These are phyloP conservation scores for Globisporangium heterothallicum DNA, from an alignment of 352 stramenopile species.

Conservation along the genomic window DNA sequence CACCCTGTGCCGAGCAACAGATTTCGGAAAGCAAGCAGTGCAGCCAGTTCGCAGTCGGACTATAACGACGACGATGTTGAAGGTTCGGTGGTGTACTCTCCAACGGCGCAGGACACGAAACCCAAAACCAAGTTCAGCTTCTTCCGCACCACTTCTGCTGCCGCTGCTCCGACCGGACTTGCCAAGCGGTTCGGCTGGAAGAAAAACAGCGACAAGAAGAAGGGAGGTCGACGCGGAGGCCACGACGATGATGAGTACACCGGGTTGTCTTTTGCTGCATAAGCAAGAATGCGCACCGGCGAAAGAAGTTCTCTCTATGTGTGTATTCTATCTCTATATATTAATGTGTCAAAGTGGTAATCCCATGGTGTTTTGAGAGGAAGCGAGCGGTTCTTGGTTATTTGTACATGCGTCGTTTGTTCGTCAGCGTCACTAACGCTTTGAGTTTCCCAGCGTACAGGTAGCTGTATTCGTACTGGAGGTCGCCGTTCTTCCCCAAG, in stretches of 20 bases:
- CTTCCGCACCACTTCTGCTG: slow-evolving; percentile 2
- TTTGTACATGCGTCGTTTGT: background rate
- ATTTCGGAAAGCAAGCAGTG: slow-evolving; percentile 16
- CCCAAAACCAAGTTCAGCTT: slow-evolving; percentile 16
- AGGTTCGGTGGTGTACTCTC: slow-evolving; percentile 16
- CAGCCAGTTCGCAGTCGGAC: slow-evolving; percentile 2
- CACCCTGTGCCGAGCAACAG: slow-evolving; percentile 13
- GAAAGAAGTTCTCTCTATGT: background rate
- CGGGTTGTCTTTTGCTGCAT: slow-evolving; percentile 5
- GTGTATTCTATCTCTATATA: slow-evolving; percentile 11
- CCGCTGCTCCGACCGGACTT: slow-evolving; percentile 4
- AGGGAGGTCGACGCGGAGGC: background rate
- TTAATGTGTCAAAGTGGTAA: slow-evolving; percentile 7
- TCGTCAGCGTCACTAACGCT: slow-evolving; percentile 4
- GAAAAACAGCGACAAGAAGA: slow-evolving; percentile 14
- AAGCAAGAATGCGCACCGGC: background rate
- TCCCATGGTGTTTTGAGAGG: no score
- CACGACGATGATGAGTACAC: slow-evolving; percentile 5
- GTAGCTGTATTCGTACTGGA: slow-evolving; percentile 14
- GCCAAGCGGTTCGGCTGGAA: slow-evolving; percentile 20
- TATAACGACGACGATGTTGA: slow-evolving; percentile 1
- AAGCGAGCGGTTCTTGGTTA: no score
- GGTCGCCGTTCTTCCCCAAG: background rate
- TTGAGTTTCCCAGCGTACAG: slow-evolving; percentile 10
- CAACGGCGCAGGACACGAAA: slow-evolving; percentile 6